Conservation (phyloP, 495 filamentous ascomycete species). For the Podospora pseudocomata region DNA sequence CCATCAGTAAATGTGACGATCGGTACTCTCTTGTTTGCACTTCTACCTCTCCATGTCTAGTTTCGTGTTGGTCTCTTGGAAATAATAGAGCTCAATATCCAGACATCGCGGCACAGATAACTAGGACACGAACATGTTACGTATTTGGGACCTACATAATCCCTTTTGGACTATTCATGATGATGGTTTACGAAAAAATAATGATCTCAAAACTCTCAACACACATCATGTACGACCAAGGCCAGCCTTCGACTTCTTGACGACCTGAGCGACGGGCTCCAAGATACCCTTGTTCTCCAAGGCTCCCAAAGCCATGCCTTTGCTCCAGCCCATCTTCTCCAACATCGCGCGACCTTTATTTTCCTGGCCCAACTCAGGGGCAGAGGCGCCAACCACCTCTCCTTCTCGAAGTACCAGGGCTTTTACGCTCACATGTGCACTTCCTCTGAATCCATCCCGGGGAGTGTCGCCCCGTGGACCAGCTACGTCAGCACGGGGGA, state of each 20-base stretch:
- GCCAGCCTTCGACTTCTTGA: conserved; percentile 81
- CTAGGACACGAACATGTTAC: no score
- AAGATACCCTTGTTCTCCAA: conserved; percentile 82
- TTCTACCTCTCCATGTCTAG: neutral
- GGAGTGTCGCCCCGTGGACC: conserved; percentile 14
- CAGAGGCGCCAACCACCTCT: conserved; percentile 81
- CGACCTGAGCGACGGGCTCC: conserved; percentile 78
- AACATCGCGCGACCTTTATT: conserved; percentile 86
- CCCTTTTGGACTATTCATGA: neutral
- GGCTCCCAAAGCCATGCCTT: conserved; percentile 81
- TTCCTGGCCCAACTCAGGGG: conserved; percentile 76
- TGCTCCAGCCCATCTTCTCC: conserved; percentile 96
- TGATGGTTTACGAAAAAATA: neutral
- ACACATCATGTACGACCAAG: conserved; percentile 47
- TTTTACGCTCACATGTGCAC: conserved; percentile 22
- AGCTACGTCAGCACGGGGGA: conserved; percentile 40
- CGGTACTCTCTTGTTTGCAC: no score
- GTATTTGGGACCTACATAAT: neutral
- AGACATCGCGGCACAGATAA: no score
- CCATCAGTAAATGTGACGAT: neutral
- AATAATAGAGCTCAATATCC: no score
- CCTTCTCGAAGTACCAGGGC: conserved; percentile 70
- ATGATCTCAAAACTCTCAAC: no score
- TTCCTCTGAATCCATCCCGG: conserved; percentile 9
- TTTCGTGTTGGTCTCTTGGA: no score